phyloP scores from a whole-genome alignment of 2,329 filamentous ascomycete species.

The Aureobasidium vineae region DNA sequence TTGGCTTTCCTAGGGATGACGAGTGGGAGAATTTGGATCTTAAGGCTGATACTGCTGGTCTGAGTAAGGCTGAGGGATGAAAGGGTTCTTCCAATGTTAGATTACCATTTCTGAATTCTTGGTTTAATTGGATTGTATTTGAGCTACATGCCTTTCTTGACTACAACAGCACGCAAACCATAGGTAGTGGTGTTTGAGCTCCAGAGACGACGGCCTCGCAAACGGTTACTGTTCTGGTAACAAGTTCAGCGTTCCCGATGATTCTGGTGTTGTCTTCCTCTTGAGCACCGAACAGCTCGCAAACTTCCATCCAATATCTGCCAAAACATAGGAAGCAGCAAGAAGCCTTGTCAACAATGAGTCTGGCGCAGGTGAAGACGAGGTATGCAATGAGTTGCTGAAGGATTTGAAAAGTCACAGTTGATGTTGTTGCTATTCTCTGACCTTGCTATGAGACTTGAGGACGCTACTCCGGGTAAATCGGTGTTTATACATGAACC shows the following conservation, averaged over 20 bases:
- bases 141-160: background rate
- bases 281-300: too few relatives aligned
- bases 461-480: background rate
- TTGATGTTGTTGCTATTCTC: background rate
- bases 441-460: background rate
- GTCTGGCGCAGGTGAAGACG: background rate
- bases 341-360: too few relatives aligned
- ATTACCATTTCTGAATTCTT: background rate
- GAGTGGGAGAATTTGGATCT: conserved; percentile 41
- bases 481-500: background rate
- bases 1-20: conserved; percentile 45
- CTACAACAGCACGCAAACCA: background rate
- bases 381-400: background rate
- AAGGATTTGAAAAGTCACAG: background rate
- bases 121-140: background rate
- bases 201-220: too few relatives aligned
- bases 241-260: too few relatives aligned
- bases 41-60: conserved; percentile 15
- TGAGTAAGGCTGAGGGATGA: conserved; percentile 26
- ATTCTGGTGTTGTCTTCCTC: too few relatives aligned
- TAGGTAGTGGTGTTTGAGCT: background rate
- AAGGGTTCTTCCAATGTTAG: background rate
- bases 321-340: too few relatives aligned
- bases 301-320: too few relatives aligned
- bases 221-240: too few relatives aligned